phyloP scores from a whole-genome alignment of 2,329 filamentous ascomycete species.

The Diaporthe aspalathi region DNA sequence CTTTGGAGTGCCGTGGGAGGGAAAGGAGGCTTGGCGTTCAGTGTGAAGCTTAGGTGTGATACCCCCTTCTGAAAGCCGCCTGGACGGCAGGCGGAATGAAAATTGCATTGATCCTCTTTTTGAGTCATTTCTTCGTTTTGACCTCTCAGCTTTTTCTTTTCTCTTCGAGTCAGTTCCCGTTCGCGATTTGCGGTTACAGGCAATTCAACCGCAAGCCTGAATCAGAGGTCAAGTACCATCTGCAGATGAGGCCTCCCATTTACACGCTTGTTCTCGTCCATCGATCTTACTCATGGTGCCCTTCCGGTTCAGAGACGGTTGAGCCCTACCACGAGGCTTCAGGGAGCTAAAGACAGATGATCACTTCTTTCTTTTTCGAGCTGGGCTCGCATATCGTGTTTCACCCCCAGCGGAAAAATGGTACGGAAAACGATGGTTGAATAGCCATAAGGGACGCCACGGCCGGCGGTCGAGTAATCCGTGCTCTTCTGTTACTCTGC shows the following conservation, averaged over 20 bases:
- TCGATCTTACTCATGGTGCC: neutral
- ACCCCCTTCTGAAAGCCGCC: constrained; percentile 19
- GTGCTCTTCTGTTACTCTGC: neutral
- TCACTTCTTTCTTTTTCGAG: neutral
- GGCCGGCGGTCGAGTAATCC: neutral
- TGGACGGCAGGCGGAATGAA: constrained; percentile 6
- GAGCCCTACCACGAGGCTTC: neutral
- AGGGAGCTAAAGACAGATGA: neutral
- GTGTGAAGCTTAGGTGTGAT: constrained; percentile 19
- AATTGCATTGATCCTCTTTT: neutral
- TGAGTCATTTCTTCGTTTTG: neutral
- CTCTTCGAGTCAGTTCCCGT: neutral
- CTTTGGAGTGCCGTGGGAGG: neutral
- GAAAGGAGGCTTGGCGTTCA: constrained; percentile 16
- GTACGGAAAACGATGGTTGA: neutral
- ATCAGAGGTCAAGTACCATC: neutral
- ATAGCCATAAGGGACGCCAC: neutral
- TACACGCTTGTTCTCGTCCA: neutral
- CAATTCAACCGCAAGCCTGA: too few species aligned
- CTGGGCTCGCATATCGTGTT: neutral
- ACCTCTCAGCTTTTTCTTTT: neutral
- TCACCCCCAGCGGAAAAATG: neutral
- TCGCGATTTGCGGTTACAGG: neutral
- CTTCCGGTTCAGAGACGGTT: neutral
- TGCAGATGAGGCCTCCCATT: neutral